Evolutionary conservation across 2,329 filamentous ascomycete genomes (phyloP).

Genomic region (Beauveria scarabaeidicola): DNA sequence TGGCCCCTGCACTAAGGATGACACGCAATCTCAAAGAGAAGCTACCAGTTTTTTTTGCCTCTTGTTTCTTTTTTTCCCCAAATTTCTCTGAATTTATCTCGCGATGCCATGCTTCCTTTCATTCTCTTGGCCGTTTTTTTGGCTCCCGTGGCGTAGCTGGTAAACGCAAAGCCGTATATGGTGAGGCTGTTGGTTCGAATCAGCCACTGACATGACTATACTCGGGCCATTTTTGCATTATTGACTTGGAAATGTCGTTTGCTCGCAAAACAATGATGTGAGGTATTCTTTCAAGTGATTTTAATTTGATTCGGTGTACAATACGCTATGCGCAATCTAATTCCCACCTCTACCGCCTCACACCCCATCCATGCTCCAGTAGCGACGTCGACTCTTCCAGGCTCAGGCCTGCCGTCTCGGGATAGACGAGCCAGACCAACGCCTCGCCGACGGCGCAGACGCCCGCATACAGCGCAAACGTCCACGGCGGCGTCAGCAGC

Average conservation of each 20-base stretch:
- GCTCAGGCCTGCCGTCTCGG: conserved; percentile 74
- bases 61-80: neutral
- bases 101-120: neutral
- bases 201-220: neutral
- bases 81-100: neutral
- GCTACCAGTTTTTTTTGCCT: conserved; percentile 10
- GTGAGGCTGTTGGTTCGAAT: neutral
- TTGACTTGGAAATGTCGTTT: neutral
- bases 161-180: neutral
- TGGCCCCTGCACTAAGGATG: conserved; percentile 85
- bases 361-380: conserved; percentile 66
- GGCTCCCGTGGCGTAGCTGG: conserved; percentile 1
- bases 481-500: conserved; percentile 60
- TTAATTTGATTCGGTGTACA: neutral
- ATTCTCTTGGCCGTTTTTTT: neutral
- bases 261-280: neutral
- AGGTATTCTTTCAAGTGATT: neutral
- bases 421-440: conserved; percentile 67
- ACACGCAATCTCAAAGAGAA: conserved; percentile 12
- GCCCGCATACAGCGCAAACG: conserved; percentile 70
- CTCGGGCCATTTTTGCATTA: neutral
- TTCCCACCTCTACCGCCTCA: conserved; percentile 23
- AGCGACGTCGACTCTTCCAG: conserved; percentile 72
- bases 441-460: conserved; percentile 63
- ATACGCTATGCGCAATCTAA: neutral